phyloP scores from a whole-genome alignment of 352 stramenopile species.

The Phytophthora citricola region DNA sequence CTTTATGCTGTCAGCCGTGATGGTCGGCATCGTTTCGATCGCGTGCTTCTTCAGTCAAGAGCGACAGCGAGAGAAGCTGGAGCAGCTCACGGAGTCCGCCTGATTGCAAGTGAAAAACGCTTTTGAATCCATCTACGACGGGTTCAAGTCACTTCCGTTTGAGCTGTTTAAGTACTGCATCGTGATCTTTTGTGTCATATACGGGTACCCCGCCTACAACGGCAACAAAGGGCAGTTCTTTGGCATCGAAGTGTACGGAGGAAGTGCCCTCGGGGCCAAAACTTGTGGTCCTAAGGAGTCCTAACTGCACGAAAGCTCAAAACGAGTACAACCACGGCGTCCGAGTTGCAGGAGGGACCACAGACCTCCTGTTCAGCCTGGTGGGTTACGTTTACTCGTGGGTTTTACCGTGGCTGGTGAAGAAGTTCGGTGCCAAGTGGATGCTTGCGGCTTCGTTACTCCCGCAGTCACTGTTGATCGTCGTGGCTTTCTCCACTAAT shows the following conservation, averaged over 20 bases:
- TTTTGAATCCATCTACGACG: conserved; percentile 38
- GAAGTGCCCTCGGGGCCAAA: conserved; percentile 23
- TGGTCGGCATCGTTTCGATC: conserved; percentile 20
- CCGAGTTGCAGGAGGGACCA: conserved; percentile 36
- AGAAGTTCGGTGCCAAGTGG: conserved; percentile 36
- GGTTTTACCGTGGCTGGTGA: conserved; percentile 48
- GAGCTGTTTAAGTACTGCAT: conserved; percentile 53
- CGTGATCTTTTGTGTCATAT: conserved; percentile 53
- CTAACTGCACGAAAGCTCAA: conserved; percentile 42
- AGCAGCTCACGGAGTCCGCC: conserved; percentile 10
- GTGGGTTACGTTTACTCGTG: conserved; percentile 52
- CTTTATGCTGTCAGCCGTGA: conserved; percentile 29
- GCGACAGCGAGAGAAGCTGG: conserved; percentile 13
- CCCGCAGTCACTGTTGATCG: conserved; percentile 24
- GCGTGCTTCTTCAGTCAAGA: conserved; percentile 31
- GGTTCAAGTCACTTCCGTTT: conserved; percentile 45
- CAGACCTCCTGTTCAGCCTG: conserved; percentile 51
- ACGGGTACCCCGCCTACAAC: conserved; percentile 60
- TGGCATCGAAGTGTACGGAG: conserved; percentile 25
- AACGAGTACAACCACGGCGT: conserved; percentile 47
- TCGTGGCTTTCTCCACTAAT: conserved; percentile 19
- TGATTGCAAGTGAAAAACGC: conserved; percentile 24
- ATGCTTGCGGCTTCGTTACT: conserved; percentile 19
- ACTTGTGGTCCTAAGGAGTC: conserved; percentile 22
- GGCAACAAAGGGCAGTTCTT: conserved; percentile 49